phyloP scores from a whole-genome alignment of 1,284 basidiomycete species.

The Malassezia obtusa region DNA sequence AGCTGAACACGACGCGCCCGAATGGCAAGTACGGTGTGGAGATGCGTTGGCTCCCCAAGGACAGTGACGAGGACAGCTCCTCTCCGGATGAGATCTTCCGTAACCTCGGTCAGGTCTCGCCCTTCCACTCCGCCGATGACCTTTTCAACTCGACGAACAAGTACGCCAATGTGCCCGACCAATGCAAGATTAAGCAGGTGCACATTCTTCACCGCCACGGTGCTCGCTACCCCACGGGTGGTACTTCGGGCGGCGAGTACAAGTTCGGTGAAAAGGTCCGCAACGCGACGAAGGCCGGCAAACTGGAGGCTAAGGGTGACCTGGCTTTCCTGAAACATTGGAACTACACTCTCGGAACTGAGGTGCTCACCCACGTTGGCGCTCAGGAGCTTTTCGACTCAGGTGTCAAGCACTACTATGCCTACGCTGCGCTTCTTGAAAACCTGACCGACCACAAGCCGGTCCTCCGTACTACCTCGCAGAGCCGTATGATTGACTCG shows the following conservation, averaged over 20 bases:
- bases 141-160: constrained; percentile 14
- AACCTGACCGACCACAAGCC: constrained; percentile 32
- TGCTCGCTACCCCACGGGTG: constrained; percentile 34
- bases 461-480: constrained; percentile 43
- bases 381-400: constrained; percentile 57
- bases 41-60: constrained; percentile 21
- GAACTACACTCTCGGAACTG: constrained; percentile 54
- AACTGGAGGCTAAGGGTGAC: constrained; percentile 52
- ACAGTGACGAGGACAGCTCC: constrained; percentile 12
- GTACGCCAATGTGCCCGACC: constrained; percentile 4
- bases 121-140: constrained; percentile 10
- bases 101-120: constrained; percentile 20
- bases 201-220: constrained; percentile 45
- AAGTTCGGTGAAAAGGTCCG: not conserved
- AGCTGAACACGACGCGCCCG: constrained; percentile 15
- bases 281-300: constrained; percentile 2
- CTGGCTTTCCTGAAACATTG: constrained; percentile 66
- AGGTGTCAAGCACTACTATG: constrained; percentile 37
- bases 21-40: constrained; percentile 19
- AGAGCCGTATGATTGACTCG: constrained; percentile 73
- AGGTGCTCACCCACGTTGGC: constrained; percentile 69
- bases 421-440: constrained; percentile 42
- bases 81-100: constrained; percentile 27
- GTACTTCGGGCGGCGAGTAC: not conserved
- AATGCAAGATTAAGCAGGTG: constrained; percentile 33